Conservation (phyloP, 306 rosid genomes). For the Quercus aquifolioides region DNA sequence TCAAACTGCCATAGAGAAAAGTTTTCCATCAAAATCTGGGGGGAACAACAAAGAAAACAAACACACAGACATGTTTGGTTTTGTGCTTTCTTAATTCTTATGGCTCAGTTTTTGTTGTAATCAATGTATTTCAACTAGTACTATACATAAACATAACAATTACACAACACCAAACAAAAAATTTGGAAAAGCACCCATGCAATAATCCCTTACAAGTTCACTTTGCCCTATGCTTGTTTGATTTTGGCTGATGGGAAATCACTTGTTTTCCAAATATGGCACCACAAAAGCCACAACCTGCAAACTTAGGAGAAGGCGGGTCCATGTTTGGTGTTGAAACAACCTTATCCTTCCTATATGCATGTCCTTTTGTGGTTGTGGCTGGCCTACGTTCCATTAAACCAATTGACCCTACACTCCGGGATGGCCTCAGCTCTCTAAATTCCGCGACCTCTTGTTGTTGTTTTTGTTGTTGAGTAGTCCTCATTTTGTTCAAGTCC, state of each 20-base stretch:
- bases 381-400: constrained; percentile 37
- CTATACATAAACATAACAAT: not conserved
- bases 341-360: constrained; percentile 28
- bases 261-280: constrained; percentile 47
- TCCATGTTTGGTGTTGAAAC: constrained; percentile 35
- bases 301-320: constrained; percentile 78
- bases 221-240: constrained; percentile 36
- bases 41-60: too few relatives aligned
- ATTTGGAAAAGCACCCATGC: not conserved
- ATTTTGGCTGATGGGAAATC: constrained; percentile 20
- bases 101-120: not conserved
- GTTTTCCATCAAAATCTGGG: too few relatives aligned
- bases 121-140: not conserved
- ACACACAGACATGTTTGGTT: too few relatives aligned
- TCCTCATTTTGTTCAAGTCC: constrained; percentile 23
- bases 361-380: not conserved
- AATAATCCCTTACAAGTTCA: not conserved
- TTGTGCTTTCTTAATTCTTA: too few relatives aligned
- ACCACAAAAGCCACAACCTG: constrained; percentile 58
- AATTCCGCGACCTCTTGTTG: not conserved
- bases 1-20: too few relatives aligned
- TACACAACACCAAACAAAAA: not conserved
- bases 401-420: constrained; percentile 18
- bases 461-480: not conserved
- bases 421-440: constrained; percentile 13